Base-by-base conservation (phyloP, 1,284 basidiomycete species). In the Ustilago hordei region DNA sequence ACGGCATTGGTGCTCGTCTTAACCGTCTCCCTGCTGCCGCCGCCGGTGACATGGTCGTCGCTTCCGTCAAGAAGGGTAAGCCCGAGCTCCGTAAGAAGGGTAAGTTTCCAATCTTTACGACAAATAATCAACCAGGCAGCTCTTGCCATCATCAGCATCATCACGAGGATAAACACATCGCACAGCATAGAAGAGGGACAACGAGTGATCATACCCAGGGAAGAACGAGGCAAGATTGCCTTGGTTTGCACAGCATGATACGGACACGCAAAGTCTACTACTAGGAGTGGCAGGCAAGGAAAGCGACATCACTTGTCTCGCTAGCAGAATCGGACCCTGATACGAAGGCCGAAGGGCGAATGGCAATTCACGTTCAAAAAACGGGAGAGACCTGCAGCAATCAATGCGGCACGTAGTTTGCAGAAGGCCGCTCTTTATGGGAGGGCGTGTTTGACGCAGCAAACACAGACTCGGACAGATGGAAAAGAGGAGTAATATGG, bases 51-150 rank as follows among this genome's bases (percentile, higher is more conserved):
- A 98, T 98, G 95, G 93, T 98, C 84, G 95, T 99, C 85, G 95
- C 95, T 75, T 95, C 93, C 70, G 97, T 99, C 87, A 99, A 99
- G 92, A 99, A 99, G 91, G 96, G 96, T 88, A 99, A 99, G 90
- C 97, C 97, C 60, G 96, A 99, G 89, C 89, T 99, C 87, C 92
- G 96, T 88, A 99, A 99, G 91, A 99, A 99, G 91, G 96, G 94
- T 95, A 88, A 86, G 93, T 89, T 54, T 39, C 43, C 15, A 19
- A 34, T 36, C 17, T 17, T 23, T 31, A 47, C 56, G n/a, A 38
- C 60, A 47, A 54, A 2, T 19, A 4, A 39, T 35, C 28, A 53
- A 58, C 28, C 31, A 31, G 6, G 7, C 50, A 60, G 62, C 39
- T 43, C 28, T 63, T n/a, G 39, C 47, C 55, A n/a, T 58, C 54